A percentile compares a stretch with the other conserved stretches of the same genome.
Conservation (phyloP, 2,329 filamentous ascomycete genomes). For the Apiospora koreana region DNA sequence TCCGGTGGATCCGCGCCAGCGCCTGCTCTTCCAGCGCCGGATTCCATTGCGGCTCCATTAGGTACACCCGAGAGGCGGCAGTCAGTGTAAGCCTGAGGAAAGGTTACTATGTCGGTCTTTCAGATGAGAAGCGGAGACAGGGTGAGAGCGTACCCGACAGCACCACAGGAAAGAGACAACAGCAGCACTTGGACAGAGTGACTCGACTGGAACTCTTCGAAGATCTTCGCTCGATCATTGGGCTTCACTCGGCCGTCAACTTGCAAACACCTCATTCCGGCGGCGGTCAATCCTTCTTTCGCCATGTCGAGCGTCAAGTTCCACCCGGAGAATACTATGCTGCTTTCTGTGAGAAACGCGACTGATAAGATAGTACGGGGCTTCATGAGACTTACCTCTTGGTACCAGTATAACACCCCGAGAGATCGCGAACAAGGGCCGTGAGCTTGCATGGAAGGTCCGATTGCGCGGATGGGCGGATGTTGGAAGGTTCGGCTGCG, state of each 20-base stretch:
- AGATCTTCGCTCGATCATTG: neutral
- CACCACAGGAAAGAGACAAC: neutral
- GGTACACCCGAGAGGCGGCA: conserved; percentile 80
- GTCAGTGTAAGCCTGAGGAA: conserved; percentile 55
- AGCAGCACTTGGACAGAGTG: neutral
- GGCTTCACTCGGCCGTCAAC: neutral
- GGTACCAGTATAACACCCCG: neutral
- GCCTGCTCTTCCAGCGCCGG: conserved; percentile 92
- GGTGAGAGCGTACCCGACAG: neutral
- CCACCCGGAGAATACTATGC: neutral
- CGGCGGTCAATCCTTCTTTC: neutral
- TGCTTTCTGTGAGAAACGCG: neutral
- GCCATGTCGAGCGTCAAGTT: neutral
- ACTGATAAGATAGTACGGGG: neutral
- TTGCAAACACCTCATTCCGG: neutral
- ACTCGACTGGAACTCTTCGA: neutral
- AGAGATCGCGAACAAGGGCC: too few species aligned
- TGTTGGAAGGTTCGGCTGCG: too few species aligned
- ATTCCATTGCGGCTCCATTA: conserved; percentile 94
- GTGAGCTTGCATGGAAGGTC: too few species aligned
- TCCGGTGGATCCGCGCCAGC: conserved; percentile 84
- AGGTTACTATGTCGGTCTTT: too few species aligned
- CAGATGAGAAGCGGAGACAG: too few species aligned
- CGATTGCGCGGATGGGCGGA: too few species aligned
- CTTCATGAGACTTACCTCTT: neutral